Base-by-base conservation (phyloP, 768 basidiomycete species). In the Leccinellum luteum region DNA sequence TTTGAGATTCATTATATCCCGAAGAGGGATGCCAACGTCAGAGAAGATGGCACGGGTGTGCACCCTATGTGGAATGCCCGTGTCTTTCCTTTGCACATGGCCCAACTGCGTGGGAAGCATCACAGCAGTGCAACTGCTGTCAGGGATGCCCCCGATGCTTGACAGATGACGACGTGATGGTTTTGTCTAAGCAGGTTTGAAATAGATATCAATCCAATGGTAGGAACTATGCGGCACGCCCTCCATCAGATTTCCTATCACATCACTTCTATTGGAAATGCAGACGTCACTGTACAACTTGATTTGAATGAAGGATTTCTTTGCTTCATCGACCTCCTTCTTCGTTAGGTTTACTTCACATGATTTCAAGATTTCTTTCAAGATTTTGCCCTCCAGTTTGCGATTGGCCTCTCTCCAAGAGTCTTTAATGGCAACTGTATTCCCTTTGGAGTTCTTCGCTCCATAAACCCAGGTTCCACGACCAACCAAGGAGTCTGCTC, bases 381-480 rank as follows among this genome's bases (percentile, higher is more conserved):
- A 8, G n/a, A 32, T 50, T 6, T 6, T 5, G 1, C 49, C 49
- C 21, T 50, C 31, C 0, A 3, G n/a, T 7, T 50, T 8, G 3
- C 31, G 31, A 9, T 32, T 10, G 8, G 8, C 3, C 28, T 32
- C 51, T 28, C 28, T 1, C 8, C 64, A 65, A 0, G 55, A 61
- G 12, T 56, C 44, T 17, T 65, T 62, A 1, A 60, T 53, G 1
- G 13, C 54, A 1, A 62, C 47, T 0, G 7, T 35, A 0, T 52
- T 49, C 3, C 47, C 48, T 0, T 32, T 0, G 6, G 14, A 15
- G 2, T 61, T 56, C 45, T 8, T 5, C 0, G 47, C 60, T 47
- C 55, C 25, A 12, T 58, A 61, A 0, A 63, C 56, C 10, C 52
- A n/a, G 47, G n/a, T 57, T 2, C 48, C 60, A 10, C 28, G 23